Evolutionary conservation across 2,329 filamentous ascomycete genomes (phyloP).

Genomic region (Lecanicillium sp.): DNA sequence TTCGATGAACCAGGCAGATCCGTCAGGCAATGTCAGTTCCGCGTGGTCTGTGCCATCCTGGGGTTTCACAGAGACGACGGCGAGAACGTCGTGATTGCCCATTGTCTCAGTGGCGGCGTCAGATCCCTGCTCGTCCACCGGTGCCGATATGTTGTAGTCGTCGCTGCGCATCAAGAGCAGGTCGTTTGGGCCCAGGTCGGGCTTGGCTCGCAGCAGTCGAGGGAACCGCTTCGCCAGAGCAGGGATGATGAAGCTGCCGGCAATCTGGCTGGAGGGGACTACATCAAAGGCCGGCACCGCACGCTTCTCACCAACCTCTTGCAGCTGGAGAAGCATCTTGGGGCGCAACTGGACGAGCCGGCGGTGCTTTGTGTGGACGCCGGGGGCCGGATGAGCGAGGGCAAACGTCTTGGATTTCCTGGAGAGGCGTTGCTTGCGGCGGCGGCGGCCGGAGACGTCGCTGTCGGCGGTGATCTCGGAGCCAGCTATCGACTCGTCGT

Average conservation of each 20-base stretch:
- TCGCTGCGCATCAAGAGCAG: conserved; percentile 66
- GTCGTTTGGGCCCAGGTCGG: conserved; percentile 61
- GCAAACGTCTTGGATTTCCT: conserved; percentile 58
- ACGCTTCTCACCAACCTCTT: conserved; percentile 56
- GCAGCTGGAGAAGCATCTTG: conserved; percentile 64
- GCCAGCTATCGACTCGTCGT: conserved; percentile 37
- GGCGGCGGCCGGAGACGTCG: conserved; percentile 30
- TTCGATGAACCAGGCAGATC: conserved; percentile 51
- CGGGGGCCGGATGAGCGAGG: conserved; percentile 61
- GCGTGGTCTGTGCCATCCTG: conserved; percentile 44
- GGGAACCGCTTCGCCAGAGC: conserved; percentile 56
- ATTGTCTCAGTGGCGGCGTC: conserved; percentile 42
- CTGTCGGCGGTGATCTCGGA: conserved; percentile 35
- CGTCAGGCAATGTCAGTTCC: conserved; percentile 62
- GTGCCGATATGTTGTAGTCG: conserved; percentile 43
- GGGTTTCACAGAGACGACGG: conserved; percentile 59
- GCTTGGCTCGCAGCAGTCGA: conserved; percentile 56
- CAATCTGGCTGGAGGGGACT: conserved; percentile 59
- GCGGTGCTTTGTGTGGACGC: conserved; percentile 54
- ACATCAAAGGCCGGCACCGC: conserved; percentile 66
- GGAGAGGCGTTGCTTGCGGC: conserved; percentile 38
- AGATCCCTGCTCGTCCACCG: conserved; percentile 24
- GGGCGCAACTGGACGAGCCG: conserved; percentile 62
- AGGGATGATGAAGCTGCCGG: conserved; percentile 50
- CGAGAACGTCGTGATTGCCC: conserved; percentile 52